Conservation (phyloP, 768 basidiomycete genomes). For the Nidularia sp. region DNA sequence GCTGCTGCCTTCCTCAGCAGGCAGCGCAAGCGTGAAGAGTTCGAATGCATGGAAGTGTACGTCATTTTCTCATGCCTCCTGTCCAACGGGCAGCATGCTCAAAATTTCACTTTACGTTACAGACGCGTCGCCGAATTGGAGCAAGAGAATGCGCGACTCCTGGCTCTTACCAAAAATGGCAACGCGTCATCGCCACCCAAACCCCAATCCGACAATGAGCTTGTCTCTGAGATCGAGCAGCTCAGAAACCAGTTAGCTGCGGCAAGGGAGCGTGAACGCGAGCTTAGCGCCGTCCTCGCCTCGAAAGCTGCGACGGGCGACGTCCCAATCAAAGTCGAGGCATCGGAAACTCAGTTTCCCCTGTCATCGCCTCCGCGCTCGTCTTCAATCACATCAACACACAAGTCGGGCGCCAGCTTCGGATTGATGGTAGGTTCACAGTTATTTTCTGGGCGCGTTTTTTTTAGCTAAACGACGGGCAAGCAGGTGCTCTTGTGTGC, state of each 20-base stretch:
- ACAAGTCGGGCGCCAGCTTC: conserved; percentile 61
- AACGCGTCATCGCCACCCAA: conserved; percentile 18
- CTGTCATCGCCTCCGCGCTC: conserved; percentile 37
- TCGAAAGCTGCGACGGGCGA: conserved; percentile 24
- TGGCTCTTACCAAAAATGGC: conserved; percentile 49
- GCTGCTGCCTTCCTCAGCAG: conserved; percentile 89
- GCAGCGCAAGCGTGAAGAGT: conserved; percentile 90
- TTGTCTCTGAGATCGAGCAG: conserved; percentile 59
- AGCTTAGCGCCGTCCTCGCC: conserved; percentile 60
- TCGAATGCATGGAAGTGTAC: conserved; percentile 87
- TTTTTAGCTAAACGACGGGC: conserved; percentile 8
- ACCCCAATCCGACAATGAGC: conserved; percentile 26
- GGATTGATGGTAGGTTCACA: conserved; percentile 61
- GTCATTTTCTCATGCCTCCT: conserved; percentile 26
- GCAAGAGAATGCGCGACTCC: conserved; percentile 76
- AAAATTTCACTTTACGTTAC: conserved; percentile 15
- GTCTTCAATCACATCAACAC: conserved; percentile 37
- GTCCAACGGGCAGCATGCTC: conserved; percentile 1
- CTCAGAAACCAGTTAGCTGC: conserved; percentile 63
- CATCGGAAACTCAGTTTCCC: conserved; percentile 46
- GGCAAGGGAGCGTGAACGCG: conserved; percentile 62
- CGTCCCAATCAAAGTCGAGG: conserved; percentile 53
- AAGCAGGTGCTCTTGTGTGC: conserved; percentile 75
- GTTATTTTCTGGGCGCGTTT: conserved; percentile 1
- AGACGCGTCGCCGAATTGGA: conserved; percentile 84